phyloP scores from a whole-genome alignment of 345 rosid species.

The Eucalyptus erythrocorys region DNA sequence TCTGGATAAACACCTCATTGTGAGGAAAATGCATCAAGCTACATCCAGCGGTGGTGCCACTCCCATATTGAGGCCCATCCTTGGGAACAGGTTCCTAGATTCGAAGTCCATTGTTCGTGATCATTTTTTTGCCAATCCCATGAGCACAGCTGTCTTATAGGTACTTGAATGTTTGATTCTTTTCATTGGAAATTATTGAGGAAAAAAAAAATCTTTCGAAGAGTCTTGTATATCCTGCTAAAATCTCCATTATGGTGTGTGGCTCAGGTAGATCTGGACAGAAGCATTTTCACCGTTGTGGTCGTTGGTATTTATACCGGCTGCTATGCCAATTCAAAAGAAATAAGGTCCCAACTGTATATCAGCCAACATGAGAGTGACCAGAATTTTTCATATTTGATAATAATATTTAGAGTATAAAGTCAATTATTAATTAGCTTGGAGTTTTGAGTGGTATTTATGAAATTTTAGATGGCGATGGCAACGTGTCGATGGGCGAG shows the following conservation, averaged over 20 bases:
- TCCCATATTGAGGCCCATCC: conserved; percentile 22
- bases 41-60: conserved; percentile 29
- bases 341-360: background rate
- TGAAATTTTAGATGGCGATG: background rate
- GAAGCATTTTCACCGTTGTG: background rate
- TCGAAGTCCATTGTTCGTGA: conserved; percentile 26
- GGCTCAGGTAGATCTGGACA: background rate
- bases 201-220: background rate
- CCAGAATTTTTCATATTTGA: background rate
- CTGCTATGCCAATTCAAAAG: background rate
- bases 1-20: conserved; percentile 39
- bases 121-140: conserved; percentile 62
- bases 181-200: background rate
- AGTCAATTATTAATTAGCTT: background rate
- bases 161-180: background rate
- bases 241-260: background rate
- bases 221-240: background rate
- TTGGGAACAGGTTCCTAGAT: conserved; percentile 16
- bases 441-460: background rate
- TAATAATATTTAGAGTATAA: background rate
- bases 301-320: background rate
- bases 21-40: conserved; percentile 48
- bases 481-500: background rate
- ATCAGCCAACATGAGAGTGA: background rate
- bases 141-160: background rate